A percentile compares a stretch with the other conserved stretches of the same genome.
phyloP scores from a whole-genome alignment of 345 rosid genomes.

The Salix viminalis region DNA sequence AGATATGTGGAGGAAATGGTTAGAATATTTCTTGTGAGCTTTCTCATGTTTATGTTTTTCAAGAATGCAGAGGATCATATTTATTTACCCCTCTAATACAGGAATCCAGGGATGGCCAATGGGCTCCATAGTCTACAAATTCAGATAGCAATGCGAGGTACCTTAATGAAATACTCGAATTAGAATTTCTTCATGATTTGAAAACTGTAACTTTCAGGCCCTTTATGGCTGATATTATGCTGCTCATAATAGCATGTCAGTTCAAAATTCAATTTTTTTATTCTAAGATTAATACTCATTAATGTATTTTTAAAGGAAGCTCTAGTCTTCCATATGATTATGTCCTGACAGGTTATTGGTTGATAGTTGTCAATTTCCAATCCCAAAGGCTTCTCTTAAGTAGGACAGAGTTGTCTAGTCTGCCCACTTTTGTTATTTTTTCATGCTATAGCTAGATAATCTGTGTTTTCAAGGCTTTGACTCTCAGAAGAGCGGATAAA shows the following conservation, averaged over 20 bases:
- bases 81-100: slow-evolving; percentile 18
- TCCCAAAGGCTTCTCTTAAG: background rate
- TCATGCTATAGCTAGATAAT: background rate
- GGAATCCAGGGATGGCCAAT: slow-evolving; percentile 86
- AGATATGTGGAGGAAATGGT: slow-evolving; percentile 97
- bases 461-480: background rate
- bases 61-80: slow-evolving; percentile 1
- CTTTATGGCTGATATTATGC: background rate
- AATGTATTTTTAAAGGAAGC: background rate
- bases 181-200: background rate
- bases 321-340: background rate
- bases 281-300: background rate
- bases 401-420: background rate
- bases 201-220: background rate
- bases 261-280: background rate
- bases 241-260: background rate
- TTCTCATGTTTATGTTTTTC: background rate
- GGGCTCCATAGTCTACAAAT: slow-evolving; percentile 86
- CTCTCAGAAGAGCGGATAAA: background rate
- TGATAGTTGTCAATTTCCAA: background rate
- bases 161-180: slow-evolving; percentile 1
- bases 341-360: background rate
- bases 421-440: background rate
- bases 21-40: background rate
- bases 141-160: slow-evolving; percentile 91